Conservation (phyloP, 2,329 filamentous ascomycete genomes). For the Erysiphe pulchra region DNA sequence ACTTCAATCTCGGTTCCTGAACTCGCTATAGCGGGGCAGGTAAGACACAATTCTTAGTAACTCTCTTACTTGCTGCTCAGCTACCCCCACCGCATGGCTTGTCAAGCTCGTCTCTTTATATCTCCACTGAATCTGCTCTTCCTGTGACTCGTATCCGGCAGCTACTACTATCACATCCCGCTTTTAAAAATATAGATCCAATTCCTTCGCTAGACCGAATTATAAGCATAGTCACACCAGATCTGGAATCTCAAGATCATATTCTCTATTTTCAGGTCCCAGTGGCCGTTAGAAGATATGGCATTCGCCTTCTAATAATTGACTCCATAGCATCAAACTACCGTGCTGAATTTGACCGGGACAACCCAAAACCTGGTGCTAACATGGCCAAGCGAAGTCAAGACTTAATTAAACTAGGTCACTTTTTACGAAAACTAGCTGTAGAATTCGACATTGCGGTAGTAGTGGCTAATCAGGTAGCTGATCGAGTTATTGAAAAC, state of each 20-base stretch:
- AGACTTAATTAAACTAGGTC: conserved; percentile 54
- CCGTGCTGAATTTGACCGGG: conserved; percentile 60
- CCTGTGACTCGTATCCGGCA: conserved; percentile 61
- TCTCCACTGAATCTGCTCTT: conserved; percentile 74
- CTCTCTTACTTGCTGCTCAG: conserved; percentile 62
- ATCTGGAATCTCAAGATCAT: conserved; percentile 86
- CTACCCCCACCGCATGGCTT: conserved; percentile 49
- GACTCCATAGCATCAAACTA: conserved; percentile 94
- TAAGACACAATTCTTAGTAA: conserved; percentile 83
- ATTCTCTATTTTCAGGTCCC: conserved; percentile 84
- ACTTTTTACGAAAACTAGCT: conserved; percentile 51
- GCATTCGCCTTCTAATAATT: conserved; percentile 58
- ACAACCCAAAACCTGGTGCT: conserved; percentile 14
- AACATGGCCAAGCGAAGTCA: conserved; percentile 51
- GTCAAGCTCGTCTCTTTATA: conserved; percentile 57
- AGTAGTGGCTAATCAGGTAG: conserved; percentile 86
- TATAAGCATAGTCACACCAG: conserved; percentile 57
- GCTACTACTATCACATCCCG: conserved; percentile 42
- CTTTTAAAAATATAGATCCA: conserved; percentile 20
- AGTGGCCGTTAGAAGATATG: conserved; percentile 49
- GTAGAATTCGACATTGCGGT: conserved; percentile 51
- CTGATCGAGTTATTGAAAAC: conserved; percentile 44
- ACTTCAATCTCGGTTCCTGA: not conserved
- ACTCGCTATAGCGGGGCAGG: conserved; percentile 41
- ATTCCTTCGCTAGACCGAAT: conserved; percentile 48